Evolutionary conservation across 2,329 filamentous ascomycete genomes (phyloP).

Genomic region (Acrodontium crateriforme): DNA sequence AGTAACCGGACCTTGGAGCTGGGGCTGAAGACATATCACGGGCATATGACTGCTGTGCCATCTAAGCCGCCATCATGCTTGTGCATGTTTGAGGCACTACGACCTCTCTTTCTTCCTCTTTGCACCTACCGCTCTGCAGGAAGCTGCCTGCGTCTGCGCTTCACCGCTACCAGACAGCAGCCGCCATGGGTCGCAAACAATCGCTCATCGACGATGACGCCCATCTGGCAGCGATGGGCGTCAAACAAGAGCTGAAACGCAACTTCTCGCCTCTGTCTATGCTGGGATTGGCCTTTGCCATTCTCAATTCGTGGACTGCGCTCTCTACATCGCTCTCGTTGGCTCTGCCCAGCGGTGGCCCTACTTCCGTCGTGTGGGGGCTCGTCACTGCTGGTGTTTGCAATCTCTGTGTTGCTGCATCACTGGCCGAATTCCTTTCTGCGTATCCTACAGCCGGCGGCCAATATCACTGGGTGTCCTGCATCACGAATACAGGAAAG

Average conservation of each 20-base stretch:
- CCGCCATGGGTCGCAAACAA: too few relatives aligned
- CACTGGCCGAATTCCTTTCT: constrained; percentile 52
- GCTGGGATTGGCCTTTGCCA: constrained; percentile 49
- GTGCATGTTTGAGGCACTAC: too few relatives aligned
- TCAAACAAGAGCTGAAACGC: constrained; percentile 43
- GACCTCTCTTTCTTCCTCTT: too few relatives aligned
- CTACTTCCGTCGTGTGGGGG: constrained; percentile 61
- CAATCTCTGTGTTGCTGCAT: constrained; percentile 55
- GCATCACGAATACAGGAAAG: constrained; percentile 30
- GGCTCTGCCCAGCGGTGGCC: constrained; percentile 56
- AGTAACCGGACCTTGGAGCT: too few relatives aligned
- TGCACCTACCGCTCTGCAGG: too few relatives aligned
- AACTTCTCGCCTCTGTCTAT: constrained; percentile 46
- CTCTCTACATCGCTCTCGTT: constrained; percentile 44
- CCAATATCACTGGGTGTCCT: constrained; percentile 56
- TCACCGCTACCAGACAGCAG: too few relatives aligned
- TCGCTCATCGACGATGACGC: constrained; percentile 28
- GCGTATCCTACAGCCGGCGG: constrained; percentile 36
- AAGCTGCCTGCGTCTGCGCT: too few relatives aligned
- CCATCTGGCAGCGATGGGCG: constrained; percentile 41
- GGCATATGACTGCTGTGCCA: too few relatives aligned
- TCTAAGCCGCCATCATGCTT: too few relatives aligned
- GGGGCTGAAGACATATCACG: too few relatives aligned
- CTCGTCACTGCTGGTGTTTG: constrained; percentile 44
- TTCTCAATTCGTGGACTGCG: constrained; percentile 51